Conservation (phyloP, 306 rosid species). For the Clitoria ternatea region DNA sequence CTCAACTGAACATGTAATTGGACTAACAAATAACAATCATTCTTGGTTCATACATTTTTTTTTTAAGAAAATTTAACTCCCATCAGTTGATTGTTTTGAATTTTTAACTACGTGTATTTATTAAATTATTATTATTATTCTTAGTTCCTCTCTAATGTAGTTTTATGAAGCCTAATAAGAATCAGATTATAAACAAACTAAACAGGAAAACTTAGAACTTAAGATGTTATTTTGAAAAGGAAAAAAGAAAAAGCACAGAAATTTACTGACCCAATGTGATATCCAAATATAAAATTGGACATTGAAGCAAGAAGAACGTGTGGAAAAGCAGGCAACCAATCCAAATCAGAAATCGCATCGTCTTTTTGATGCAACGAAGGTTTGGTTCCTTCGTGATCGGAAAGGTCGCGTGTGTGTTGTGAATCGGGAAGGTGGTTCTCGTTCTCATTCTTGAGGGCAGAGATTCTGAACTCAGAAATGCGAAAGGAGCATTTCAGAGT, state of each 20-base stretch:
- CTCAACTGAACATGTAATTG: too few species aligned
- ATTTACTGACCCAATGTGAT: conserved; percentile 88
- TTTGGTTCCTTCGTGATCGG: conserved; percentile 36
- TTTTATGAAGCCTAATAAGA: too few species aligned
- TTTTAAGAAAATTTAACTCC: too few species aligned
- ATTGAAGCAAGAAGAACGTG: conserved; percentile 68
- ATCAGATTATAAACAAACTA: too few species aligned
- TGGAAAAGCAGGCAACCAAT: conserved; percentile 82
- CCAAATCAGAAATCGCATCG: conserved; percentile 31
- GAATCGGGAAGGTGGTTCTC: conserved; percentile 23
- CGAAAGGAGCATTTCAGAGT: conserved; percentile 13
- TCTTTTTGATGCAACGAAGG: conserved; percentile 6
- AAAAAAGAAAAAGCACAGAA: neutral
- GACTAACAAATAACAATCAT: too few species aligned
- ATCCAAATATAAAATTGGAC: conserved; percentile 85
- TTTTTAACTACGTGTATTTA: too few species aligned
- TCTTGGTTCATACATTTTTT: too few species aligned
- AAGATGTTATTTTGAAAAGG: too few species aligned
- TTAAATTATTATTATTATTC: too few species aligned
- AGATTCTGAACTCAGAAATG: conserved; percentile 20
- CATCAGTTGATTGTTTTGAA: too few species aligned
- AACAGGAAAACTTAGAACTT: too few species aligned
- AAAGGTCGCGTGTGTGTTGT: neutral
- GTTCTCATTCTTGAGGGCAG: conserved; percentile 46
- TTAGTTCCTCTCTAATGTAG: too few species aligned